Conservation (phyloP, 441 rosid species). For the Dalechampia spathulata region DNA sequence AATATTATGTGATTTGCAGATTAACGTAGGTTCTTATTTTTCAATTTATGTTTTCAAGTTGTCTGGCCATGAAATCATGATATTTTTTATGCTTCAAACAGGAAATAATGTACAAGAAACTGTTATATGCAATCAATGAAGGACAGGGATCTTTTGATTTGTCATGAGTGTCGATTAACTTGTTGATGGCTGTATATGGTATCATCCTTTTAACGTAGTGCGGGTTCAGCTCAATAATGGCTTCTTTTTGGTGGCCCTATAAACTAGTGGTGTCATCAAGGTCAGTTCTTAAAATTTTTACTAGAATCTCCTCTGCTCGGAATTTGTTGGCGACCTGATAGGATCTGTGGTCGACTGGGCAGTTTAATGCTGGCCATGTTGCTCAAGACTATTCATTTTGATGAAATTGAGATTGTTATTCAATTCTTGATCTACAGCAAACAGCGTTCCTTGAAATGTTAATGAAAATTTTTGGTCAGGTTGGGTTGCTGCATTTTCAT, state of each 20-base stretch:
- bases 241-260: constrained; percentile 17
- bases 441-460: not conserved
- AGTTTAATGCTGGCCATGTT: not conserved
- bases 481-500: constrained; percentile 18
- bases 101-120: constrained; percentile 96
- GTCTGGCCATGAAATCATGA: not conserved
- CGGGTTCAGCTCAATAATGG: constrained; percentile 32
- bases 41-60: not conserved
- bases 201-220: constrained; percentile 22
- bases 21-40: not conserved
- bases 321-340: not conserved
- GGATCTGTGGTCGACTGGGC: not conserved
- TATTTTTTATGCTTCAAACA: constrained; percentile 27
- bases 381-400: not conserved
- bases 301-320: not conserved
- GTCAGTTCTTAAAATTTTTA: constrained; percentile 18
- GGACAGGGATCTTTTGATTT: constrained; percentile 99
- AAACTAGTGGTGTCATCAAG: constrained; percentile 23
- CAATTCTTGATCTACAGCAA: not conserved
- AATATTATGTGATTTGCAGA: not conserved
- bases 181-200: constrained; percentile 29
- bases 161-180: constrained; percentile 49
- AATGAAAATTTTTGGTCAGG: constrained; percentile 15
- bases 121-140: constrained; percentile 90
- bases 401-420: not conserved